Conservation (phyloP, 139 green algal species). For the Volvox africanus region DNA sequence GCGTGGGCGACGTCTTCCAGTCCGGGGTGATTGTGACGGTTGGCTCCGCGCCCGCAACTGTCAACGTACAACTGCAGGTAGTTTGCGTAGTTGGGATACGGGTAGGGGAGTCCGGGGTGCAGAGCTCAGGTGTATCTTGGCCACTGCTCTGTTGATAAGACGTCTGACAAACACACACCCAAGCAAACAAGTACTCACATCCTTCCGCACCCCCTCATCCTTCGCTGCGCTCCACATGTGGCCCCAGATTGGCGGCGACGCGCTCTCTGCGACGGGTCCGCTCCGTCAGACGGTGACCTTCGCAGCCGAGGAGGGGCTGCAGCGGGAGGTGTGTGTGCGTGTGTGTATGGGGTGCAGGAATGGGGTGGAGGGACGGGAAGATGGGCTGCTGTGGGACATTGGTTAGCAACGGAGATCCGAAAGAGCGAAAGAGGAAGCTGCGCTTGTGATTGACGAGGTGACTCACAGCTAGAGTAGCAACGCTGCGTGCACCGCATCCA, state of each 20-base stretch:
- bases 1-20: slow-evolving; percentile 70
- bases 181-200: too few relatives aligned
- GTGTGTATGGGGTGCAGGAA: too few relatives aligned
- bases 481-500: too few relatives aligned
- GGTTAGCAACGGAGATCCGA: neutral
- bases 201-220: too few relatives aligned
- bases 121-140: too few relatives aligned
- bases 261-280: neutral
- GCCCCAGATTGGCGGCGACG: neutral
- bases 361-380: neutral
- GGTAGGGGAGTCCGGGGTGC: too few relatives aligned
- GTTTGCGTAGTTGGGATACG: too few relatives aligned
- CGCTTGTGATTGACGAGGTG: neutral
- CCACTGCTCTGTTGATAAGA: too few relatives aligned
- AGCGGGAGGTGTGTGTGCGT: slow-evolving; percentile 21
- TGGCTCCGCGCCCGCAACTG: slow-evolving; percentile 9
- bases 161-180: too few relatives aligned
- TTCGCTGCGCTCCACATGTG: neutral
- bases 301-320: neutral
- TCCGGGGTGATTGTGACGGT: slow-evolving; percentile 67
- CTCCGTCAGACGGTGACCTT: neutral
- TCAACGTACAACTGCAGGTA: slow-evolving; percentile 24
- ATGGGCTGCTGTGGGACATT: neutral
- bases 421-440: neutral
- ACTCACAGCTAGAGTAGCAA: too few relatives aligned